Evolutionary conservation across 805 yeast species (phyloP), one percentile per base, ranked within the genome.

Genomic region (Yarrowia keelungensis): DNA sequence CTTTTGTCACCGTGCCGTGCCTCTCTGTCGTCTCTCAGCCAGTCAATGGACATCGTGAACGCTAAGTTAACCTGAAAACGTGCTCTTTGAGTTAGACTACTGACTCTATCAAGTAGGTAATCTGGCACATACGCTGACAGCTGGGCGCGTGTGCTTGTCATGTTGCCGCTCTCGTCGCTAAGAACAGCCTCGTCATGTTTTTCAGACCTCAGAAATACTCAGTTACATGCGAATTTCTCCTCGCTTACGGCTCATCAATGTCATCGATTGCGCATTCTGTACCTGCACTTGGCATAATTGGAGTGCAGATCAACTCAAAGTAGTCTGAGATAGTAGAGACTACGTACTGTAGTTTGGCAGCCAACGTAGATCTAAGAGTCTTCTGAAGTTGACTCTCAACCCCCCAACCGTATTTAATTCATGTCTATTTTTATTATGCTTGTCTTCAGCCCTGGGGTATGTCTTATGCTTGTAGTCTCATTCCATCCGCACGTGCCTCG

Each of bases 1-100:
- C 42, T 51, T 16, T 51, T 36, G 56, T 36, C 45, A 2, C 16
- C 14, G 61, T 15, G 62, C 62, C 62, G 62, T 56, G 42, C 32
- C 50, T 35, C 19, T 43, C 51, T 59, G 35, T 22, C 51, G 14
- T 22, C 51, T 59, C 50, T 59, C 51, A 59, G 65, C 65, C 65
- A 59, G 65, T 59, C 36, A 16, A 59, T 43, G 42, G 51, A 32
- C 65, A 59, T 45, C 65, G 65, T 59, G 65, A 59, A 43, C 41
- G 36, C 62, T 53, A 53, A 53, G 59, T 53, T 53, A 14, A 53
- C 35, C 26, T 10, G 58, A 53, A 53, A 53, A 53, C 59, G 59
- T 53, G 59, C 59, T 53, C 59, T 53, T 53, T 53, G 59, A 53
- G 59, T 53, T 53, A 39, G 45, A 15, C 59, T 53, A 53, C 45